Evolutionary conservation across 495 filamentous ascomycete species (phyloP).

Genomic region (Tuber umbilicatum): DNA sequence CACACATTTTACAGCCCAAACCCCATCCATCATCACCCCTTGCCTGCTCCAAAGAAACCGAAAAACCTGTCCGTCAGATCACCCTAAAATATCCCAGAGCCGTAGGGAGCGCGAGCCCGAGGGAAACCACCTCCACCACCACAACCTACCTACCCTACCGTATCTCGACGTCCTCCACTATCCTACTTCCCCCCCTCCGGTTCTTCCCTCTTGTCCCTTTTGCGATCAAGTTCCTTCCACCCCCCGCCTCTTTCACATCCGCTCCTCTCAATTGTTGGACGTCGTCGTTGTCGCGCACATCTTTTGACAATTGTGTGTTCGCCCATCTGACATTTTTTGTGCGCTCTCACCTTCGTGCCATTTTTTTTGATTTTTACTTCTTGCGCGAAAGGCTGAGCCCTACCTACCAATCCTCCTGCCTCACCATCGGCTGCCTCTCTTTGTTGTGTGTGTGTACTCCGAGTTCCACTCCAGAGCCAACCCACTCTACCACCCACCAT

Average conservation of each 20-base stretch:
- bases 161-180: not conserved
- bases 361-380: conserved; percentile 27
- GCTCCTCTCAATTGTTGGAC: conserved; percentile 35
- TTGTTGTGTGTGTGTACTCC: conserved; percentile 27
- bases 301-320: conserved; percentile 13
- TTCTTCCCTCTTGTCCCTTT: conserved; percentile 34
- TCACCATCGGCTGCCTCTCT: conserved; percentile 23
- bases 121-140: not conserved
- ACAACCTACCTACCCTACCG: conserved; percentile 11
- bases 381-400: conserved; percentile 18
- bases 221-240: conserved; percentile 30
- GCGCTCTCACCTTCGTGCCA: conserved; percentile 25
- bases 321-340: conserved; percentile 17
- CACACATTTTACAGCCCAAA: conserved; percentile 9
- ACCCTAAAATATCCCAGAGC: conserved; percentile 21
- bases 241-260: conserved; percentile 23
- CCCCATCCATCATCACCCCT: conserved; percentile 13
- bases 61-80: conserved; percentile 5
- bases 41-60: conserved; percentile 21
- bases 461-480: not conserved
- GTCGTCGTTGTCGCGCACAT: not conserved
- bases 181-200: conserved; percentile 11
- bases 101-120: conserved; percentile 13
- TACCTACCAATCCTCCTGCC: conserved; percentile 17
- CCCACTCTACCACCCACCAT: not conserved